Conservation (phyloP, 2,329 filamentous ascomycete species). For the Dothidotthia symphoricarpi region DNA sequence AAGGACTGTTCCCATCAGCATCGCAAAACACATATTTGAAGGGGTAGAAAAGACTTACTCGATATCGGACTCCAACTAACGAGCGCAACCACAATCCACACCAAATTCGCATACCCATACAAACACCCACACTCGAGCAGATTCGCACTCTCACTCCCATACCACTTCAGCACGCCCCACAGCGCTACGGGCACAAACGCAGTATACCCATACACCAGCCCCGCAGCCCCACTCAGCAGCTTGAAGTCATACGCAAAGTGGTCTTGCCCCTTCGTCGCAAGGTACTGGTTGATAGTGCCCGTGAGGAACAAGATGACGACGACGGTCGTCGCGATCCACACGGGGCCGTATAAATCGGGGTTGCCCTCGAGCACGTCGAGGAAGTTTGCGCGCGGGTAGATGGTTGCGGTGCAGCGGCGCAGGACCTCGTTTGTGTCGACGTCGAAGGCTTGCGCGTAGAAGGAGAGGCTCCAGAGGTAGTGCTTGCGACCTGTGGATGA, state of each 20-base stretch:
- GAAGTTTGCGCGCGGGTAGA: constrained; percentile 91
- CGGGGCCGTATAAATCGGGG: constrained; percentile 91
- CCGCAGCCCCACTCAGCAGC: constrained; percentile 83
- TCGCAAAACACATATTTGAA: too few species aligned
- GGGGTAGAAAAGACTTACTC: constrained; percentile 41
- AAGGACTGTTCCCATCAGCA: constrained; percentile 52
- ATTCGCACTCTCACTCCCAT: constrained; percentile 89
- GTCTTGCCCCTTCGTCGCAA: constrained; percentile 63
- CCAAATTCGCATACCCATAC: constrained; percentile 93
- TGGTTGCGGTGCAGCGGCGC: constrained; percentile 79
- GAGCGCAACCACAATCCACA: constrained; percentile 93
- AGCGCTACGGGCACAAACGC: constrained; percentile 73
- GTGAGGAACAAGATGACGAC: constrained; percentile 93
- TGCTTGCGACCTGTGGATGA: constrained; percentile 59
- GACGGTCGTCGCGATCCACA: constrained; percentile 98
- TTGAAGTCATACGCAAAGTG: constrained; percentile 91
- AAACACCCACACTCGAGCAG: constrained; percentile 92
- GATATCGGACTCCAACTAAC: constrained; percentile 86
- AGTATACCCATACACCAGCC: constrained; percentile 94
- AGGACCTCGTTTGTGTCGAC: constrained; percentile 91
- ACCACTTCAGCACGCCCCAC: constrained; percentile 90
- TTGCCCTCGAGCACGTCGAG: constrained; percentile 96
- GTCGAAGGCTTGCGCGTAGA: constrained; percentile 98
- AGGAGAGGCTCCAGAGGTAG: constrained; percentile 86
- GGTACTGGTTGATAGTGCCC: constrained; percentile 90